These are phyloP conservation scores for Cordyceps tenuipes DNA, from an alignment of 2,329 filamentous ascomycete genomes.

Conservation along the genomic window DNA sequence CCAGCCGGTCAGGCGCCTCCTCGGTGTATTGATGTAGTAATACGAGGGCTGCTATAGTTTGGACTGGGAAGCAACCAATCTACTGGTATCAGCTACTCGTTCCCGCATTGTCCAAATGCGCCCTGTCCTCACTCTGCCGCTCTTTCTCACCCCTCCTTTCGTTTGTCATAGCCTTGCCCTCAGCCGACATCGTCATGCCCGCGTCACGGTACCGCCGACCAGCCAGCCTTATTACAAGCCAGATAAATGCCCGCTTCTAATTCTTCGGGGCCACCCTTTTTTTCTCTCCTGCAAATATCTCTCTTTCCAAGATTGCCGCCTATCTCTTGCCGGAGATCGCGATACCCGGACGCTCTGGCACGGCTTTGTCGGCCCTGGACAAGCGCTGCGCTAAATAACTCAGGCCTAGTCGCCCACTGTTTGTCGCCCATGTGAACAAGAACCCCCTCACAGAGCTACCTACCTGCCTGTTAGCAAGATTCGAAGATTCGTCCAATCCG, in stretches of 20 bases:
- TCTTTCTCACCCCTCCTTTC: background rate
- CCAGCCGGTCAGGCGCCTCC: background rate
- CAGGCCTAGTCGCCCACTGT: background rate
- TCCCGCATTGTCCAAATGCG: background rate
- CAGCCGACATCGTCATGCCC: background rate
- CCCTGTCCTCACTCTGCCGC: background rate
- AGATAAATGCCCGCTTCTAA: background rate
- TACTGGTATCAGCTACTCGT: background rate
- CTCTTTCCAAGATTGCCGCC: background rate
- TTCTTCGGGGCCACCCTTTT: background rate
- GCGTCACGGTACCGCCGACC: background rate
- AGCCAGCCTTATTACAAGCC: background rate
- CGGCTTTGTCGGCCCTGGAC: background rate
- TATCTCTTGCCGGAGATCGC: background rate
- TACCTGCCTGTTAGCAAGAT: background rate
- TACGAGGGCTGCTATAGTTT: background rate
- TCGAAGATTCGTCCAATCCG: background rate
- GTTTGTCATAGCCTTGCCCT: too few relatives aligned
- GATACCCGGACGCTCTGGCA: background rate
- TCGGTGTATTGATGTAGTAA: background rate
- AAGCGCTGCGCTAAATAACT: background rate
- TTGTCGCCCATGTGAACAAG: conserved; percentile 3
- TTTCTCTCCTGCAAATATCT: background rate
- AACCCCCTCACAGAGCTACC: background rate
- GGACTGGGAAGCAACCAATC: background rate